These are phyloP conservation scores for Mortierella sp. DNA, from an alignment of 371 early-diverging fungal genomes.

Conservation along the genomic window DNA sequence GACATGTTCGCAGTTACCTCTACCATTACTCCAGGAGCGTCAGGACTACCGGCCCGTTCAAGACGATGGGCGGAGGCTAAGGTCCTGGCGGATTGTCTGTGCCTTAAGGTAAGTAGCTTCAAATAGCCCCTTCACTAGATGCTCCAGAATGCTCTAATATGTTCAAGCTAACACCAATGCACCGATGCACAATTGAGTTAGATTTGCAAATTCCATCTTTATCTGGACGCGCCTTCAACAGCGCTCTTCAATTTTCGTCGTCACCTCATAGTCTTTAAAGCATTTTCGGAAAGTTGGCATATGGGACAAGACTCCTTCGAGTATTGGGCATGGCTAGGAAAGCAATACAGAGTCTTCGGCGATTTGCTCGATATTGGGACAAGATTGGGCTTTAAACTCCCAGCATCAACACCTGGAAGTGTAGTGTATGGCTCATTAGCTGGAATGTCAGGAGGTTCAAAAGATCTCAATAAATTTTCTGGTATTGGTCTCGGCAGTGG, in stretches of 20 bases:
- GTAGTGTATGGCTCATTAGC: constrained; percentile 43
- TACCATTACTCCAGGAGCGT: constrained; percentile 61
- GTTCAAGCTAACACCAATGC: not conserved
- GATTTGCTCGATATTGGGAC: constrained; percentile 81
- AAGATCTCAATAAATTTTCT: constrained; percentile 52
- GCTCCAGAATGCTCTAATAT: not conserved
- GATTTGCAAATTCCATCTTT: constrained; percentile 81
- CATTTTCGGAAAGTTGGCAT: constrained; percentile 65
- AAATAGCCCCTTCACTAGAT: not conserved
- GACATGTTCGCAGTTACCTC: constrained; percentile 74
- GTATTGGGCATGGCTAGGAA: constrained; percentile 88
- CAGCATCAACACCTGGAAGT: constrained; percentile 65
- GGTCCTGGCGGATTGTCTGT: constrained; percentile 76
- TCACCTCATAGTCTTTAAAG: constrained; percentile 74
- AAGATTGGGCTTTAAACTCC: constrained; percentile 76
- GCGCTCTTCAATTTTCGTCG: constrained; percentile 78
- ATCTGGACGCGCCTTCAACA: constrained; percentile 73
- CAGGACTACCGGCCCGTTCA: constrained; percentile 60
- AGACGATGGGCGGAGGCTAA: constrained; percentile 77
- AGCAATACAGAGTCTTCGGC: constrained; percentile 84
- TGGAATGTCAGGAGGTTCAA: constrained; percentile 49
- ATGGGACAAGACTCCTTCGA: constrained; percentile 78
- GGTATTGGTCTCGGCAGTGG: constrained; percentile 35
- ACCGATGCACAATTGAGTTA: constrained; percentile 27
- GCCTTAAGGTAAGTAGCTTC: constrained; percentile 68